Percentiles rank a stretch among this genome's conserved stretches.
Evolutionary conservation across 1,284 basidiomycete genomes (phyloP).

Genomic region (Ustilago loliicola): DNA sequence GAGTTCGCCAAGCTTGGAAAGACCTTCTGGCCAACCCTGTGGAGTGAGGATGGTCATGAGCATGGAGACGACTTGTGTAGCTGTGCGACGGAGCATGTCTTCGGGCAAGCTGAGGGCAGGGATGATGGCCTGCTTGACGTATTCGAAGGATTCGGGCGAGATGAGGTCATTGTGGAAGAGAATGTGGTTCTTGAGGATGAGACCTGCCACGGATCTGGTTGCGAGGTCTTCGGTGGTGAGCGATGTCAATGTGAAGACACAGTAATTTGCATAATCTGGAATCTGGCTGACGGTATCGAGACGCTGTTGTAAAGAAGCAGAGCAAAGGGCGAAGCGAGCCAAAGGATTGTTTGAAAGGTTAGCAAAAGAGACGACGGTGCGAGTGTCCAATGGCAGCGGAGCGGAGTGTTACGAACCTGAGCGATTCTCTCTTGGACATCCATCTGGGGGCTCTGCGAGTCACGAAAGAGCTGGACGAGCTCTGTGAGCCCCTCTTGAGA

Average conservation of each 20-base stretch:
- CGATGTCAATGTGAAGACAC: slow-evolving; percentile 88
- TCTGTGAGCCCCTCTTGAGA: slow-evolving; percentile 62
- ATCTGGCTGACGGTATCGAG: slow-evolving; percentile 63
- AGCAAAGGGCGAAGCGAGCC: neutral
- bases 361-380: neutral
- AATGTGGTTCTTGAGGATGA: slow-evolving; percentile 94
- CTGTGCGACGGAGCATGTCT: slow-evolving; percentile 67
- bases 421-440: slow-evolving; percentile 64
- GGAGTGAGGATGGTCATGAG: slow-evolving; percentile 66
- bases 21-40: slow-evolving; percentile 65
- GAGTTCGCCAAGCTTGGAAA: slow-evolving; percentile 62
- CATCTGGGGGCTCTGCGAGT: slow-evolving; percentile 62
- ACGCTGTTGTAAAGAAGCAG: slow-evolving; percentile 38
- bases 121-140: slow-evolving; percentile 67
- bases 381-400: neutral
- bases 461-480: slow-evolving; percentile 64
- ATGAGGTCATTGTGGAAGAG: slow-evolving; percentile 64
- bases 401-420: slow-evolving; percentile 33
- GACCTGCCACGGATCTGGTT: slow-evolving; percentile 93
- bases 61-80: slow-evolving; percentile 69
- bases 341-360: too few relatives aligned
- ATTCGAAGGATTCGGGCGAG: slow-evolving; percentile 62
- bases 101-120: slow-evolving; percentile 64
- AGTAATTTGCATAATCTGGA: slow-evolving; percentile 86
- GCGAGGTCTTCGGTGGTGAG: slow-evolving; percentile 87